Percentiles rank a stretch among this genome's conserved stretches.
These are phyloP conservation scores for Scenedesmus sp. DNA, from an alignment of 163 green algal species.

Conservation along the genomic window DNA sequence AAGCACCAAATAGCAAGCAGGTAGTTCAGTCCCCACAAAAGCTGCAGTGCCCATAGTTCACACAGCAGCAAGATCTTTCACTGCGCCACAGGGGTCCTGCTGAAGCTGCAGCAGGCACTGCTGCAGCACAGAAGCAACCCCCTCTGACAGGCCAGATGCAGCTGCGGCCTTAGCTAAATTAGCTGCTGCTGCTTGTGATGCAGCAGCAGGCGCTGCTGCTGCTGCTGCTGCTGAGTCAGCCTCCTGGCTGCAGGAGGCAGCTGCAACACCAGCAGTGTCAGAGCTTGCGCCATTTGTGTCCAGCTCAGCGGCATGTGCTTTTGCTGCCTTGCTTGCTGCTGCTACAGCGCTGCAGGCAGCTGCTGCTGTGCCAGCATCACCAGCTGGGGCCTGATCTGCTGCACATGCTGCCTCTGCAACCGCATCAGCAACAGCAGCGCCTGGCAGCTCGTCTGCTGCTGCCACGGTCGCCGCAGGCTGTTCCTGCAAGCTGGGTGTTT, in stretches of 20 bases:
- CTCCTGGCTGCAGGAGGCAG: not conserved
- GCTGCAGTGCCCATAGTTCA: not conserved
- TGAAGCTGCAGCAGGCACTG: constrained; percentile 12
- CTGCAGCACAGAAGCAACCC: constrained; percentile 9
- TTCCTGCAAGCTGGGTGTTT: not conserved
- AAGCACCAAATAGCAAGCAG: too few species aligned
- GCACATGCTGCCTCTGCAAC: not conserved
- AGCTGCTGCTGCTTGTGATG: not conserved
- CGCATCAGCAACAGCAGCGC: not conserved
- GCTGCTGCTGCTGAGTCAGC: not conserved
- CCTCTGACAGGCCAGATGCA: not conserved
- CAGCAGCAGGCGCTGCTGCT: not conserved
- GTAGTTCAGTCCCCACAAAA: too few species aligned
- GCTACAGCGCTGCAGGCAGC: not conserved
- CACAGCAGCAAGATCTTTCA: not conserved
- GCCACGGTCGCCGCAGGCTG: not conserved
- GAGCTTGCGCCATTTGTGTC: not conserved
- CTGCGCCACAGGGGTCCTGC: not conserved
- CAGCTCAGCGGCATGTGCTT: not conserved
- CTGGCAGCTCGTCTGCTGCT: not conserved
- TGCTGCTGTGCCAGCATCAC: not conserved
- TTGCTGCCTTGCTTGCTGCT: not conserved
- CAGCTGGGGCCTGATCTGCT: not conserved
- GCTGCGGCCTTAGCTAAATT: not conserved
- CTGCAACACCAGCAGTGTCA: not conserved